Evolutionary conservation across 345 rosid species (phyloP).

Genomic region (Salix koriyanagi): DNA sequence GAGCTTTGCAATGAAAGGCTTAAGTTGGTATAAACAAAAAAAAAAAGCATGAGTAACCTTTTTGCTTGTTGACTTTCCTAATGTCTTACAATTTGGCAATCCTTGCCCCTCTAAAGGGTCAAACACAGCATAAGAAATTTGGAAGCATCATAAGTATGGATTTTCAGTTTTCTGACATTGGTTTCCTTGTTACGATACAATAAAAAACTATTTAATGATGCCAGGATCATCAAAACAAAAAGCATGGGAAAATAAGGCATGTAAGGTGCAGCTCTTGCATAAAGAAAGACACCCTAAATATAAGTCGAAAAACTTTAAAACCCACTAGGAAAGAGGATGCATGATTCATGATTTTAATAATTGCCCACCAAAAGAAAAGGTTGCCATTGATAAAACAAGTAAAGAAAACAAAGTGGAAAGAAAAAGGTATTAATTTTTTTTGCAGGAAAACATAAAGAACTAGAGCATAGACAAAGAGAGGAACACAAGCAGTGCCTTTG

Average conservation of each 20-base stretch:
- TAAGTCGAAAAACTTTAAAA: not conserved
- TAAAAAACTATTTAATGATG: not conserved
- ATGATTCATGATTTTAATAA: not conserved
- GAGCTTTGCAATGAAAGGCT: no score
- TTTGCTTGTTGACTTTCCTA: not conserved
- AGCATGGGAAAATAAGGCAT: no score
- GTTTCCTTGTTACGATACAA: not conserved
- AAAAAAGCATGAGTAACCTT: no score
- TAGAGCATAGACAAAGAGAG: not conserved
- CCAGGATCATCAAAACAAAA: not conserved
- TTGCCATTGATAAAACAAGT: not conserved
- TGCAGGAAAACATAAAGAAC: not conserved
- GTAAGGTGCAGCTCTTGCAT: no score
- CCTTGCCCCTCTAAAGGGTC: not conserved
- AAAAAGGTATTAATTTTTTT: not conserved
- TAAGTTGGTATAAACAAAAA: no score
- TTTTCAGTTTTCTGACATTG: not conserved
- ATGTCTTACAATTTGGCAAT: not conserved
- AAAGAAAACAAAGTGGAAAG: not conserved
- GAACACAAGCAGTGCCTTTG: conserved; percentile 21
- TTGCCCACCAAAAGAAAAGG: not conserved
- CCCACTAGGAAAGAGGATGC: not conserved
- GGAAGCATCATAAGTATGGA: not conserved
- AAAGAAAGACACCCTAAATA: not conserved
- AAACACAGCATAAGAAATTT: not conserved